phyloP scores from a whole-genome alignment of 768 basidiomycete species.

The Suillus subluteus region DNA sequence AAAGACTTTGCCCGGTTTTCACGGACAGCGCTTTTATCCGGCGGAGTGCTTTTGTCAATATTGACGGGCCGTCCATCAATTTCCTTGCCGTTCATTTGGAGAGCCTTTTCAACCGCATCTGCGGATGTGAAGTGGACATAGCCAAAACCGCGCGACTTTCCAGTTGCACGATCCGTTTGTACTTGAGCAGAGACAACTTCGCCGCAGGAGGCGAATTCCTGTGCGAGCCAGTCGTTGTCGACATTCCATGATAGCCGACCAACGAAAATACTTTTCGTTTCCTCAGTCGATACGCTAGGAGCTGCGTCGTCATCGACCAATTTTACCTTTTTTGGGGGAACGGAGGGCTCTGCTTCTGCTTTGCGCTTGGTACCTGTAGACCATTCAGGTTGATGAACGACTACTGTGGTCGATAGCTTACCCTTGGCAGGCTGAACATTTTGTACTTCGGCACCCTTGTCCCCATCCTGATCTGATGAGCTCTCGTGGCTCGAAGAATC shows the following conservation, averaged over 20 bases:
- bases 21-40: constrained; percentile 54
- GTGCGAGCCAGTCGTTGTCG: constrained; percentile 91
- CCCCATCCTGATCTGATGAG: constrained; percentile 30
- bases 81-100: constrained; percentile 80
- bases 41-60: constrained; percentile 77
- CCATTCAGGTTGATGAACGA: constrained; percentile 11
- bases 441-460: constrained; percentile 60
- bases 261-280: constrained; percentile 81
- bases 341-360: constrained; percentile 62
- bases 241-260: constrained; percentile 95
- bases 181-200: constrained; percentile 91
- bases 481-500: constrained; percentile 33
- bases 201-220: constrained; percentile 89
- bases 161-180: constrained; percentile 79
- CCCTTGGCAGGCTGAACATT: constrained; percentile 47
- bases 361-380: constrained; percentile 70
- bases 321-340: constrained; percentile 83
- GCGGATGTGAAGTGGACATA: constrained; percentile 77
- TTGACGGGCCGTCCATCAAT: constrained; percentile 91
- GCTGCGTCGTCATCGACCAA: constrained; percentile 54
- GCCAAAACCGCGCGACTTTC: constrained; percentile 84
- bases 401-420: constrained; percentile 24
- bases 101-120: constrained; percentile 79
- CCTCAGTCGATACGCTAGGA: constrained; percentile 39
- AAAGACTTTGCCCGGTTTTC: constrained; percentile 80